Evolutionary conservation across 225 moss, liverwort and hornwort species (phyloP), one percentile per base, ranked within the genome.

Genomic region (Polytrichum commune): DNA sequence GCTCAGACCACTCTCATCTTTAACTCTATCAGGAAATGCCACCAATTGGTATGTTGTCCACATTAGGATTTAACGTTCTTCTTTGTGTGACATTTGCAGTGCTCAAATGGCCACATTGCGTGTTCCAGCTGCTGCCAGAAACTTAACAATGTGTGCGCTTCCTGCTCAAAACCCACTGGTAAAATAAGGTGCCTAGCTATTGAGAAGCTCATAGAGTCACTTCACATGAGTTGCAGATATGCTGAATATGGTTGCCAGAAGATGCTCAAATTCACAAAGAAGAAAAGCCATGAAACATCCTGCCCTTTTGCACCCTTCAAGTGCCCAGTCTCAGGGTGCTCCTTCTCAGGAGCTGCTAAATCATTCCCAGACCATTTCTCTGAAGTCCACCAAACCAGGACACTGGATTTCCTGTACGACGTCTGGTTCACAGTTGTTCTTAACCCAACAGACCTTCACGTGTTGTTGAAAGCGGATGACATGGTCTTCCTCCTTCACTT

Each of bases 201-300:
- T 6, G 92, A 93, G 76, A 93, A 89, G 78, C 69, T 93, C 67
- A 90, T 93, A 0, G 92, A 93, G 57, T 88, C 88, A 1, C 84
- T 93, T 8, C 83, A 86, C 65, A 83, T 89, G 88, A 85, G 84
- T 66, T 93, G 92, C 76, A 78, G 78, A 67, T 81, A 90, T 33
- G 86, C 86, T 5, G 90, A 86, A 30, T 79, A 76, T 3, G 92
- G 92, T 7, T 93, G 92, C 78, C 64, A 55, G n/a, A 86, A 79
- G 75, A 85, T 93, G 90, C 76, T 88, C 64, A 84, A 88, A 54
- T 90, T 90, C 53, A 77, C 86, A 0, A 81, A 82, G 69, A 90
- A 85, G 73, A 69, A 83, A 58, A 73, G 64, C 55, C 92, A 93
- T 7, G 90, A 93, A 77, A 65, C 76, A n/a, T 66, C 77, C 0